phyloP scores from a whole-genome alignment of 2,329 filamentous ascomycete species.

The Colletotrichum viniferum region DNA sequence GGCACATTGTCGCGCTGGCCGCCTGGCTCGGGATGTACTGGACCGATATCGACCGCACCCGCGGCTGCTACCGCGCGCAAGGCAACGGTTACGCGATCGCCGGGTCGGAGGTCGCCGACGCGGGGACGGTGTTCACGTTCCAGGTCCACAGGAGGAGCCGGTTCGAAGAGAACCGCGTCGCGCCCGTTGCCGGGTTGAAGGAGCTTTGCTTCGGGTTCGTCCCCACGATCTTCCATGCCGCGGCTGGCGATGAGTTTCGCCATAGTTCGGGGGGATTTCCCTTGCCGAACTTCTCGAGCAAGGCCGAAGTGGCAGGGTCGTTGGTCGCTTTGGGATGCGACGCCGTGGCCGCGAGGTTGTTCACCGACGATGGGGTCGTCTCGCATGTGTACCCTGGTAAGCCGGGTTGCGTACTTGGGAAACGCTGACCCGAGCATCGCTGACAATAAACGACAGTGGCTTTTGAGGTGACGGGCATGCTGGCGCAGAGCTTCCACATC shows the following conservation, averaged over 20 bases:
- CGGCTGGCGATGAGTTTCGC: background rate
- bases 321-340: no score
- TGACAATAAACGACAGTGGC: slow-evolving; percentile 42
- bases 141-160: slow-evolving; percentile 50
- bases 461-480: slow-evolving; percentile 62
- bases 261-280: background rate
- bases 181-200: slow-evolving; percentile 57
- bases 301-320: no score
- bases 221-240: slow-evolving; percentile 46
- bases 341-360: no score
- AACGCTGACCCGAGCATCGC: background rate
- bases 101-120: slow-evolving; percentile 48
- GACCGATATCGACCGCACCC: slow-evolving; percentile 58
- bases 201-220: slow-evolving; percentile 59
- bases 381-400: background rate
- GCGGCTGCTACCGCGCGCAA: slow-evolving; percentile 54
- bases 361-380: no score
- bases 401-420: background rate
- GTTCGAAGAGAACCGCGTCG: slow-evolving; percentile 53
- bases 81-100: slow-evolving; percentile 57
- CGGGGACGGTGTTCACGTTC: slow-evolving; percentile 59
- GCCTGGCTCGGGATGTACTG: slow-evolving; percentile 60
- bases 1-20: slow-evolving; percentile 57
- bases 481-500: slow-evolving; percentile 50
- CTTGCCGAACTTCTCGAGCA: no score